A percentile compares a stretch with the other conserved stretches of the same genome.
phyloP scores from a whole-genome alignment of 805 yeast genomes.

The Metschnikowia noctiluminum region DNA sequence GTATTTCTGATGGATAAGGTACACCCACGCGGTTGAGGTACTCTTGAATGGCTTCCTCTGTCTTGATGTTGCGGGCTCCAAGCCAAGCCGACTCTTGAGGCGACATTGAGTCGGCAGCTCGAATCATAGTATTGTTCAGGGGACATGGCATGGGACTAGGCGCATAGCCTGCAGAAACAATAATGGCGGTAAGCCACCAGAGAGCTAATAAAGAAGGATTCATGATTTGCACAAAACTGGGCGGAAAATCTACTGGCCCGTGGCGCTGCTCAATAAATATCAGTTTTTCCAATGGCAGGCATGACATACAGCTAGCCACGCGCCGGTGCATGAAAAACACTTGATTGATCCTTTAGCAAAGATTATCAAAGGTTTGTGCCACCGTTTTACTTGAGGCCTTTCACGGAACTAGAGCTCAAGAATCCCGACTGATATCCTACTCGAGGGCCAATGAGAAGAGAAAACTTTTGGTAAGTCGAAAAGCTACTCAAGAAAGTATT shows the following conservation, averaged over 20 bases:
- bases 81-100: conserved; percentile 53
- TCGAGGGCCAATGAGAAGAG: too few species aligned
- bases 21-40: conserved; percentile 13
- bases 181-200: background rate
- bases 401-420: too few species aligned
- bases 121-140: conserved; percentile 25
- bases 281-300: background rate
- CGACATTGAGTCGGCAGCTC: conserved; percentile 50
- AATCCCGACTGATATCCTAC: too few species aligned
- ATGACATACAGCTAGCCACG: too few species aligned
- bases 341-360: too few species aligned
- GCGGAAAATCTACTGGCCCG: background rate
- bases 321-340: too few species aligned
- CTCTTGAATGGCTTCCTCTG: conserved; percentile 12
- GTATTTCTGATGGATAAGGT: background rate
- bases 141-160: conserved; percentile 63
- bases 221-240: background rate
- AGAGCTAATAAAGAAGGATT: background rate
- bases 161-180: conserved; percentile 37
- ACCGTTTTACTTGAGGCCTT: too few species aligned
- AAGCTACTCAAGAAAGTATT: too few species aligned
- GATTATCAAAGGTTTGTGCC: too few species aligned
- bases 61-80: conserved; percentile 19
- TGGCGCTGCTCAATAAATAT: background rate
- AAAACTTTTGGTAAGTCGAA: too few species aligned